Evolutionary conservation across 305 asterid species (phyloP).

Genomic region (Solanum hybrid): DNA sequence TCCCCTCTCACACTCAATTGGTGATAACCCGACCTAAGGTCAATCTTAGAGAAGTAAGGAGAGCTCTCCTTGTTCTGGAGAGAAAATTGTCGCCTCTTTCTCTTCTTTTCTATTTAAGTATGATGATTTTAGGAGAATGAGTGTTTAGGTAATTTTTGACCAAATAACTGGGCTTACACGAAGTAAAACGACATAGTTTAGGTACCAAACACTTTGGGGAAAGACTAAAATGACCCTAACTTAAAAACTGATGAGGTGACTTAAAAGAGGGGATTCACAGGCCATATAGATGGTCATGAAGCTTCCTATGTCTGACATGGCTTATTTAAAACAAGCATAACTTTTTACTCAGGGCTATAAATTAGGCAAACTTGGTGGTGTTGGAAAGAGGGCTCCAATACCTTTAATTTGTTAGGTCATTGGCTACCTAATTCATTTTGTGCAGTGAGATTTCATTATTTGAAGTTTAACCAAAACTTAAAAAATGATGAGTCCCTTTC

Average conservation of each 20-base stretch:
- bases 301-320: not conserved
- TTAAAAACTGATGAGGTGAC: not conserved
- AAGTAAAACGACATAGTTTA: not conserved
- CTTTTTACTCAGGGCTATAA: not conserved
- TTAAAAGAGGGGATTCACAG: not conserved
- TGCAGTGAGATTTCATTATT: not conserved
- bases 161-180: not conserved
- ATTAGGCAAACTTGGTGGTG: not conserved
- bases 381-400: not conserved
- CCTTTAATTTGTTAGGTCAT: not conserved
- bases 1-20: too few relatives aligned
- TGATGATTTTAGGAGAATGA: not conserved
- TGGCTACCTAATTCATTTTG: not conserved
- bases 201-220: not conserved
- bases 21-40: too few relatives aligned
- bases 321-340: not conserved
- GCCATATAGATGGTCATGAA: not conserved
- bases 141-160: not conserved
- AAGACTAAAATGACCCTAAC: not conserved
- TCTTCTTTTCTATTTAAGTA: not conserved
- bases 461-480: not conserved
- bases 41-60: not conserved
- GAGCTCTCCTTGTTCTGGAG: not conserved
- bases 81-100: not conserved
- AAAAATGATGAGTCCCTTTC: not conserved